Evolutionary conservation across 2,329 filamentous ascomycete genomes (phyloP), one percentile per base, ranked within the genome.

Genomic region (Colletotrichum gigasporum): DNA sequence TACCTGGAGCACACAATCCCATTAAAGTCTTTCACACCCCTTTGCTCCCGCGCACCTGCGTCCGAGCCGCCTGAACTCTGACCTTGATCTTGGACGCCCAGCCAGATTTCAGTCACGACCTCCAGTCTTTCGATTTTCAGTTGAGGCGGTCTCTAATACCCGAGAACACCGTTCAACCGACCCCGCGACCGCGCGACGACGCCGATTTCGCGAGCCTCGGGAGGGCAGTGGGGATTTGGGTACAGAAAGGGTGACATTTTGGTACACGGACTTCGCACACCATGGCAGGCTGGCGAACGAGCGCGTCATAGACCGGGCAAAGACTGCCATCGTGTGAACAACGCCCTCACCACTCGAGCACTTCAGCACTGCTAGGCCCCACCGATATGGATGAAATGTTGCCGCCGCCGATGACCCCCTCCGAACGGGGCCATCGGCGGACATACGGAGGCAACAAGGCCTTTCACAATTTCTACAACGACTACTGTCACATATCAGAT

Each of bases 401-500:
- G 24, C 78, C 80, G 32, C 78, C 80, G 66, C 77, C 81, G 47
- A 76, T 76, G 71, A 74, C 71, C 30, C 71, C 77, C 47, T 57
- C 66, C 47, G 68, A 69, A 42, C 73, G 72, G 62, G 73, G 74
- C 35, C 14, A 57, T 32, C 57, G 58, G 24, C 78, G 79, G 58
- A 89, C 87, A 1, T 79, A 82, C 55, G 89, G 89, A 68, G 88
- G 88, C 62, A 91, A 91, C 72, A 83, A 86, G 66, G 90, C 90
- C 42, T 92, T 91, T 74, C 88, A 91, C 79, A 92, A 92, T 75
- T 92, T 91, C 75, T 86, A 90, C 79, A 91, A 91, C 72, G 88
- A 91, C 74, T 91, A 78, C 69, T 86, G 83, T 7, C 85, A 88
- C 68, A 86, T 90, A 32, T 74, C 85, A 67, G 91, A 95, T 73